phyloP scores from a whole-genome alignment of 2,329 filamentous ascomycete genomes.

The Alternaria ethzedia region DNA sequence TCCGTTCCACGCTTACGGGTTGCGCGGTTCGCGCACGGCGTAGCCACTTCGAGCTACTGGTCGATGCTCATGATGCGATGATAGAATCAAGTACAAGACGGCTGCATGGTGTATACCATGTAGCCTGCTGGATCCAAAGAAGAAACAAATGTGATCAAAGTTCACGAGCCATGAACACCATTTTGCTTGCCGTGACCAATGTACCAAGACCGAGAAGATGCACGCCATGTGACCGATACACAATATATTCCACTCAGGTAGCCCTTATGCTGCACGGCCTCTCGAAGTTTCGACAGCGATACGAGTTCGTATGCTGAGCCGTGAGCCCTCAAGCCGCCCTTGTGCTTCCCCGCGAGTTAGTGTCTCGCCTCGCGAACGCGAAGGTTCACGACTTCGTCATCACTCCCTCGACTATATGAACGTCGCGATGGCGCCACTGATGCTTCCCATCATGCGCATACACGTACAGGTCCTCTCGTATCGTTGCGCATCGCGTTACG shows the following conservation, averaged over 20 bases:
- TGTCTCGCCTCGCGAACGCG: slow-evolving; percentile 22
- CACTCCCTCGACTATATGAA: slow-evolving; percentile 20
- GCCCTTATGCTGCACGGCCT: not conserved
- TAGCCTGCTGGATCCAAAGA: slow-evolving; percentile 2
- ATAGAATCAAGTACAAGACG: slow-evolving; percentile 12
- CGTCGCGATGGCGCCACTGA: slow-evolving; percentile 14
- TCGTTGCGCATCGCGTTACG: not conserved
- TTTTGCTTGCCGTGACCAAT: not conserved
- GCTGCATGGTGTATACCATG: not conserved
- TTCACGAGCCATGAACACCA: slow-evolving; percentile 1
- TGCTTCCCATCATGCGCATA: slow-evolving; percentile 6
- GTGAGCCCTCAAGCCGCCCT: slow-evolving; percentile 21
- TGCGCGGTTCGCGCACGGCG: slow-evolving; percentile 36
- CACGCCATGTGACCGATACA: not conserved
- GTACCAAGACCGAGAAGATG: not conserved
- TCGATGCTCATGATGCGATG: slow-evolving; percentile 9
- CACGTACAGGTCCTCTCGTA: not conserved
- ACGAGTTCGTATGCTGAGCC: slow-evolving; percentile 9
- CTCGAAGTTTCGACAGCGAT: slow-evolving; percentile 10
- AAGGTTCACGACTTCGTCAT: slow-evolving; percentile 30
- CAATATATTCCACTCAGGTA: not conserved
- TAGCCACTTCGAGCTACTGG: not conserved
- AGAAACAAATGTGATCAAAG: slow-evolving; percentile 9
- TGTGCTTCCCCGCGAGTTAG: slow-evolving; percentile 16
- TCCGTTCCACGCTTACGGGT: slow-evolving; percentile 17